Conservation (phyloP, 495 filamentous ascomycete species). For the Terfezia boudieri region DNA sequence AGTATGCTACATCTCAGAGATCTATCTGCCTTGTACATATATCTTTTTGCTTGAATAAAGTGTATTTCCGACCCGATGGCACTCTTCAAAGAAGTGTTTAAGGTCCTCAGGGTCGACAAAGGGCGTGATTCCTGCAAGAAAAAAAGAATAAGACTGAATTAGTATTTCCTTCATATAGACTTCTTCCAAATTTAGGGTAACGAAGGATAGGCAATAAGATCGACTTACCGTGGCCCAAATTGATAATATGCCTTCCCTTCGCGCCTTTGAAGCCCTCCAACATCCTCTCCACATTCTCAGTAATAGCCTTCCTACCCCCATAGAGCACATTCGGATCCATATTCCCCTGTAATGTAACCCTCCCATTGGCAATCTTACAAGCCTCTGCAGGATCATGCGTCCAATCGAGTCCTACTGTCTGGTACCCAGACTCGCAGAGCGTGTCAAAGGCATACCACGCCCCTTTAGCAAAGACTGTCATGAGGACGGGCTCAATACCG, state of each 20-base stretch:
- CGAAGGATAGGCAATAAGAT: not conserved
- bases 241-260: conserved; percentile 72
- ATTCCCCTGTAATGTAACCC: conserved; percentile 78
- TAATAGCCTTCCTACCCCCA: conserved; percentile 58
- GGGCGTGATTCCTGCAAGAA: conserved; percentile 54
- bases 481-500: conserved; percentile 58
- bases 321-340: conserved; percentile 87
- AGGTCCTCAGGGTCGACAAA: conserved; percentile 81
- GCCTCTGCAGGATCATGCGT: conserved; percentile 74
- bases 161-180: not conserved
- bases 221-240: conserved; percentile 62
- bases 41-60: not conserved
- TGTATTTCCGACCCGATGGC: conserved; percentile 38
- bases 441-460: conserved; percentile 91
- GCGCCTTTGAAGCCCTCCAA: conserved; percentile 60
- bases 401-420: conserved; percentile 90
- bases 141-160: not conserved
- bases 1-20: no score
- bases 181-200: no score
- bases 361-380: conserved; percentile 45
- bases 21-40: not conserved
- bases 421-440: conserved; percentile 68
- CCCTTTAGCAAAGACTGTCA: conserved; percentile 99
- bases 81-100: conserved; percentile 80
- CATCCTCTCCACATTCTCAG: conserved; percentile 57